phyloP scores from a whole-genome alignment of 148 eudicot species.

The Amaranthus cruentus region DNA sequence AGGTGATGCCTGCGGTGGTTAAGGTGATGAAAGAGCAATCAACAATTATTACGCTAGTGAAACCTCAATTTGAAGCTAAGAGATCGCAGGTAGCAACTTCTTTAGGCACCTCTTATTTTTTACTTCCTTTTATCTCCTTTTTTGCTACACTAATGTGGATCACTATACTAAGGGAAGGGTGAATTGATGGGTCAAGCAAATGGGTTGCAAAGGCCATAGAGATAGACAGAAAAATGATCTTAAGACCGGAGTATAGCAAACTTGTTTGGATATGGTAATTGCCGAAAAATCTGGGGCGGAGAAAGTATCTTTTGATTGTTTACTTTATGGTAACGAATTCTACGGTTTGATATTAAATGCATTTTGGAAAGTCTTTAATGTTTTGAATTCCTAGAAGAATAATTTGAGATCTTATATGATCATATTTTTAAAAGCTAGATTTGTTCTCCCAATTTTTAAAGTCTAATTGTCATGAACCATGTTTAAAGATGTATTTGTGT shows the following conservation, averaged over 20 bases:
- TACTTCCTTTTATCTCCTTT: background rate
- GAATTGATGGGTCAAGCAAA: too few relatives aligned
- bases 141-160: too few relatives aligned
- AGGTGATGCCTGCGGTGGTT: slow-evolving; percentile 99
- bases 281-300: too few relatives aligned
- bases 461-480: background rate
- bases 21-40: slow-evolving; percentile 86
- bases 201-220: too few relatives aligned
- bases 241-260: too few relatives aligned
- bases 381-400: background rate
- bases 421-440: background rate
- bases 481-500: background rate
- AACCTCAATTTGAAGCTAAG: slow-evolving; percentile 97
- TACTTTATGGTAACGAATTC: background rate
- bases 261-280: too few relatives aligned
- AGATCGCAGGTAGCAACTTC: slow-evolving; percentile 64
- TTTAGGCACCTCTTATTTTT: background rate
- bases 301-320: background rate
- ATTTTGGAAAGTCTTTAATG: background rate
- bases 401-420: background rate
- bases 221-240: too few relatives aligned
- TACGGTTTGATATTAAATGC: background rate
- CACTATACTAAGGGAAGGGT: too few relatives aligned
- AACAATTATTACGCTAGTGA: slow-evolving; percentile 72
- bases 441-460: background rate